phyloP scores from a whole-genome alignment of 805 yeast species.

The Yarrowia bubula region DNA sequence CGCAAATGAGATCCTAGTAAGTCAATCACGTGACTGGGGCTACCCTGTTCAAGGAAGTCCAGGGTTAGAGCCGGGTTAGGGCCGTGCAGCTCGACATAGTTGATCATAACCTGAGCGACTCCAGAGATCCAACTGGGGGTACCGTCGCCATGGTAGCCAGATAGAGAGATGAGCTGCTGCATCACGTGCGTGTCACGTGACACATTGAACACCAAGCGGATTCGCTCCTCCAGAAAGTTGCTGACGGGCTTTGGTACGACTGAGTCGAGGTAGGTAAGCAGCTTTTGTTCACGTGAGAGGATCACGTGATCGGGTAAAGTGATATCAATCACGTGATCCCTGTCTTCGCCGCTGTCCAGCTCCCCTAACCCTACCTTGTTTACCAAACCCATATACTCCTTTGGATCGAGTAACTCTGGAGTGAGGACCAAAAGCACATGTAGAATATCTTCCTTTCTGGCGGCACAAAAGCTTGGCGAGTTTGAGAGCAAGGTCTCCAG shows the following conservation, averaged over 20 bases:
- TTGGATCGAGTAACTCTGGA: conserved; percentile 18
- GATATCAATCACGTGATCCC: background rate
- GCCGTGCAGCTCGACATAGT: background rate
- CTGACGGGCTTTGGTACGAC: background rate
- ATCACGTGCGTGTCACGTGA: background rate
- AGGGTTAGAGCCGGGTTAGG: background rate
- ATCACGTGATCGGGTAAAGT: background rate
- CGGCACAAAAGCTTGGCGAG: background rate
- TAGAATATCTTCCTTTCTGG: background rate
- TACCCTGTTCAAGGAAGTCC: background rate
- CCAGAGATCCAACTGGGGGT: background rate
- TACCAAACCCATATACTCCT: background rate
- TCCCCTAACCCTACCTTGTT: conserved; percentile 7
- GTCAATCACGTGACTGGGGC: background rate
- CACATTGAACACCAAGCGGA: conserved; percentile 4
- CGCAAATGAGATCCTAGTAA: background rate
- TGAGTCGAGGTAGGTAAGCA: background rate
- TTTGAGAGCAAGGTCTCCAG: conserved; percentile 6
- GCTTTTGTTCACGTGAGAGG: background rate
- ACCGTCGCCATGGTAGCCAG: background rate
- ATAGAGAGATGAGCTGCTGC: background rate
- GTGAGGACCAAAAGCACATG: conserved; percentile 20
- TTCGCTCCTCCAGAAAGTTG: conserved; percentile 17
- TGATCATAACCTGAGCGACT: background rate
- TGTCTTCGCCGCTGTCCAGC: conserved; percentile 4